Percentiles rank a stretch among this genome's conserved stretches.
Evolutionary conservation across 1,284 basidiomycete species (phyloP).

Genomic region (Heterobasidion occidentale): DNA sequence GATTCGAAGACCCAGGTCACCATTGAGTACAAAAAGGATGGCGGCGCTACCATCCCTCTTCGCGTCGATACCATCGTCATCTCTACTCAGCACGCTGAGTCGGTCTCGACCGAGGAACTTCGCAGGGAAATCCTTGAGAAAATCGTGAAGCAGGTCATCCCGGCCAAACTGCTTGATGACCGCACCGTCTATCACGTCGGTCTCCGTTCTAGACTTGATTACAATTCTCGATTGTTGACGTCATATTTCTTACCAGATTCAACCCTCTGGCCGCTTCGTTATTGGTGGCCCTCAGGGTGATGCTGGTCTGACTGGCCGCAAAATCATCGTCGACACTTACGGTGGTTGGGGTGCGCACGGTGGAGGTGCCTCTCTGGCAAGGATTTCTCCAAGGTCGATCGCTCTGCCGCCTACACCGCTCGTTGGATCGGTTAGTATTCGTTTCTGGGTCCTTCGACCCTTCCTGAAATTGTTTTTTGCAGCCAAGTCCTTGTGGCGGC

Average conservation of each 20-base stretch:
- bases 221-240: slow-evolving; percentile 2
- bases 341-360: slow-evolving; percentile 99
- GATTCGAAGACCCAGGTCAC: slow-evolving; percentile 99
- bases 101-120: slow-evolving; percentile 91
- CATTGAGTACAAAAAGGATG: slow-evolving; percentile 98
- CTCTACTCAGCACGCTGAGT: slow-evolving; percentile 97
- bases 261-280: slow-evolving; percentile 99
- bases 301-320: slow-evolving; percentile 97
- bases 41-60: slow-evolving; percentile 89
- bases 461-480: slow-evolving; percentile 11
- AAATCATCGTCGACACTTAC: slow-evolving; percentile 99
- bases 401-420: slow-evolving; percentile 97
- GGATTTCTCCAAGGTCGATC: slow-evolving; percentile 99
- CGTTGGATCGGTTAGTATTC: slow-evolving; percentile 80
- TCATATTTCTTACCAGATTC: slow-evolving; percentile 51
- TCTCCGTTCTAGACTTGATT: slow-evolving; percentile 6
- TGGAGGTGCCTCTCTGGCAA: slow-evolving; percentile 99
- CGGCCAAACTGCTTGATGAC: slow-evolving; percentile 86
- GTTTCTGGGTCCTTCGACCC: not conserved
- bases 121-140: slow-evolving; percentile 89
- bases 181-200: slow-evolving; percentile 90
- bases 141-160: slow-evolving; percentile 94
- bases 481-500: slow-evolving; percentile 95
- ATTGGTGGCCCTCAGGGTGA: slow-evolving; percentile 99
- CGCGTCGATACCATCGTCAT: slow-evolving; percentile 98